A percentile compares a stretch with the other conserved stretches of the same genome.
These are phyloP conservation scores for Lactifluus piperatus DNA, from an alignment of 768 basidiomycete species.

Conservation along the genomic window DNA sequence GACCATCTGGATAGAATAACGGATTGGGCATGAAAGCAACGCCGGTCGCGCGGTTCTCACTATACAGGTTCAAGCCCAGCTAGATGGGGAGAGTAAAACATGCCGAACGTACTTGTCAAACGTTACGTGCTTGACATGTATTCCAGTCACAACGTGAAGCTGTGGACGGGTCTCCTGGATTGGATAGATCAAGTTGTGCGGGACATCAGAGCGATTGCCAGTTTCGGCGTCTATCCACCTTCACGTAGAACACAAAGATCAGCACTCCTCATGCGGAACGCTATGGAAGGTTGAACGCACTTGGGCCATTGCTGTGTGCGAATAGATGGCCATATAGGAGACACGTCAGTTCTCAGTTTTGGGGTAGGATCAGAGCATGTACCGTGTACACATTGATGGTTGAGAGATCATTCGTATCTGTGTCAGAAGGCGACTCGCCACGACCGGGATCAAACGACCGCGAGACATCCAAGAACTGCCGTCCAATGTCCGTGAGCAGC, in stretches of 20 bases:
- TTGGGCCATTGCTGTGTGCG: slow-evolving; percentile 44
- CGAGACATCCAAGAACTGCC: slow-evolving; percentile 26
- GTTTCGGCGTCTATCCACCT: slow-evolving; percentile 48
- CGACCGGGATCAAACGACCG: slow-evolving; percentile 21
- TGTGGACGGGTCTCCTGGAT: slow-evolving; percentile 26
- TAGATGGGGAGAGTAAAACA: not conserved
- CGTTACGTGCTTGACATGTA: slow-evolving; percentile 29
- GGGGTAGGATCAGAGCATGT: not conserved
- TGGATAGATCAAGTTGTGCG: slow-evolving; percentile 35
- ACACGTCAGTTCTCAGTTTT: not conserved
- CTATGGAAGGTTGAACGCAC: slow-evolving; percentile 27
- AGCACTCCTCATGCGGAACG: not conserved
- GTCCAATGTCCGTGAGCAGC: slow-evolving; percentile 19
- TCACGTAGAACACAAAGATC: not conserved
- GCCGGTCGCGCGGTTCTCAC: slow-evolving; percentile 31
- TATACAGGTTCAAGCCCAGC: slow-evolving; percentile 6
- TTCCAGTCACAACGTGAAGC: slow-evolving; percentile 27
- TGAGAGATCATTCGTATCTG: slow-evolving; percentile 22
- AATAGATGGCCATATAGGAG: not conserved
- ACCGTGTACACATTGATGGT: slow-evolving; percentile 25
- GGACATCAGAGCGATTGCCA: slow-evolving; percentile 48
- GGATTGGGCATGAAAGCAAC: slow-evolving; percentile 30
- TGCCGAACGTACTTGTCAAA: slow-evolving; percentile 27
- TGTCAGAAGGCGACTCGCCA: slow-evolving; percentile 8
- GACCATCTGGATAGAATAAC: slow-evolving; percentile 20